A percentile compares a stretch with the other conserved stretches of the same genome.
Conservation (phyloP, 2,329 filamentous ascomycete genomes). For the Cadophora sp. region DNA sequence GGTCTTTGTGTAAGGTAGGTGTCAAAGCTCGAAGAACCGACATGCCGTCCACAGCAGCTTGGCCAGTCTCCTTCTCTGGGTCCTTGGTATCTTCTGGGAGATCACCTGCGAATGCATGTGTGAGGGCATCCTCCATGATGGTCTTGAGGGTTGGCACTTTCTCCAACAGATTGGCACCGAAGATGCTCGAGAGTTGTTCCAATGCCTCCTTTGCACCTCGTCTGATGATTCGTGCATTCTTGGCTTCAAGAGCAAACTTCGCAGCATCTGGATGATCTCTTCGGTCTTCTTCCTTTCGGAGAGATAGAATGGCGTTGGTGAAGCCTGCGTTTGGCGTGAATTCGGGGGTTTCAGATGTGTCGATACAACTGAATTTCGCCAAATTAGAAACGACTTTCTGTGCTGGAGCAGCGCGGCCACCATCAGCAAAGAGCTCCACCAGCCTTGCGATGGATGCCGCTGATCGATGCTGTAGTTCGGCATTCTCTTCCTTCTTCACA, state of each 20-base stretch:
- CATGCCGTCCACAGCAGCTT: slow-evolving; percentile 92
- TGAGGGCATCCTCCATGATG: slow-evolving; percentile 83
- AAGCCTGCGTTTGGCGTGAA: slow-evolving; percentile 84
- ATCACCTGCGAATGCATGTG: slow-evolving; percentile 73
- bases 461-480: slow-evolving; percentile 85
- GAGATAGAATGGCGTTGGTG: slow-evolving; percentile 82
- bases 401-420: slow-evolving; percentile 81
- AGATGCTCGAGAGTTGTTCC: slow-evolving; percentile 82
- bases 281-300: slow-evolving; percentile 96
- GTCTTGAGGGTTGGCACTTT: slow-evolving; percentile 81
- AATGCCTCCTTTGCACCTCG: slow-evolving; percentile 94
- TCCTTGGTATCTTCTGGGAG: slow-evolving; percentile 77
- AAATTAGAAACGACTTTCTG: slow-evolving; percentile 96
- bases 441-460: slow-evolving; percentile 83
- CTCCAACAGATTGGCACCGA: slow-evolving; percentile 79
- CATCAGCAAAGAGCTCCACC: slow-evolving; percentile 83
- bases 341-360: slow-evolving; percentile 96
- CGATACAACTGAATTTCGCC: slow-evolving; percentile 96
- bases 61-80: slow-evolving; percentile 77
- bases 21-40: slow-evolving; percentile 90
- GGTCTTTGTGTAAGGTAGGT: slow-evolving; percentile 80
- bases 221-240: slow-evolving; percentile 86
- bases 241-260: slow-evolving; percentile 88
- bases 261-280: slow-evolving; percentile 90
- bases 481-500: slow-evolving; percentile 91